A percentile compares a stretch with the other conserved stretches of the same genome.
phyloP scores from a whole-genome alignment of 371 early-diverging fungal genomes.

The Rhizopus delemar region DNA sequence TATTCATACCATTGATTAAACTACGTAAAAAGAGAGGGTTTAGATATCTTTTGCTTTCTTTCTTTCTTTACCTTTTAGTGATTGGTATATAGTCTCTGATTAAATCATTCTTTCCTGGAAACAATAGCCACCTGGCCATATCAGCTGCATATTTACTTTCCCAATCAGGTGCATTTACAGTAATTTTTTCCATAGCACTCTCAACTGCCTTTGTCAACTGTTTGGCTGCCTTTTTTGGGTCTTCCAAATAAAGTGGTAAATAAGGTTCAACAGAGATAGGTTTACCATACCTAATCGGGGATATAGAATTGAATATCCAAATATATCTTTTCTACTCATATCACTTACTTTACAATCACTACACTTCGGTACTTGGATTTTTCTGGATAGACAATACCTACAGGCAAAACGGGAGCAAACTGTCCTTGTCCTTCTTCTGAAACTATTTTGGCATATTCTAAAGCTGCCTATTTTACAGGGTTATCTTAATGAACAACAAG shows the following conservation, averaged over 20 bases:
- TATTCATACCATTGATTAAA: conserved; percentile 44
- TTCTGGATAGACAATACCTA: conserved; percentile 59
- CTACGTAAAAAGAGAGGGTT: conserved; percentile 20
- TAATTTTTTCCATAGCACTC: conserved; percentile 37
- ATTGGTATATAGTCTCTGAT: conserved; percentile 54
- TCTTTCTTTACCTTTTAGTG: conserved; percentile 48
- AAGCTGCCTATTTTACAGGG: conserved; percentile 37
- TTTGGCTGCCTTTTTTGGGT: conserved; percentile 54
- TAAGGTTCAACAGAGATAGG: conserved; percentile 54
- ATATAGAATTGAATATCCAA: neutral
- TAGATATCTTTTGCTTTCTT: neutral
- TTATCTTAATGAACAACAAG: neutral
- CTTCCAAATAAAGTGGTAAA: conserved; percentile 42
- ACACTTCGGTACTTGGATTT: conserved; percentile 59
- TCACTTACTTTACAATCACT: conserved; percentile 52
- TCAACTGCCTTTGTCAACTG: conserved; percentile 45
- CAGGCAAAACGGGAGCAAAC: conserved; percentile 46
- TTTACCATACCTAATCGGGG: conserved; percentile 45
- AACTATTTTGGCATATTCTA: conserved; percentile 51
- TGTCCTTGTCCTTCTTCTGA: conserved; percentile 31
- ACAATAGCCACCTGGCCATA: conserved; percentile 51
- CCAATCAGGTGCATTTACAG: conserved; percentile 58
- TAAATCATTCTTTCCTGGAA: conserved; percentile 45
- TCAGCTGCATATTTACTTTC: conserved; percentile 52
- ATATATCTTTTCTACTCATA: neutral